Evolutionary conservation across 129 eudicot species (phyloP), one percentile per base, ranked within the genome.

Genomic region (Arctium minus): DNA sequence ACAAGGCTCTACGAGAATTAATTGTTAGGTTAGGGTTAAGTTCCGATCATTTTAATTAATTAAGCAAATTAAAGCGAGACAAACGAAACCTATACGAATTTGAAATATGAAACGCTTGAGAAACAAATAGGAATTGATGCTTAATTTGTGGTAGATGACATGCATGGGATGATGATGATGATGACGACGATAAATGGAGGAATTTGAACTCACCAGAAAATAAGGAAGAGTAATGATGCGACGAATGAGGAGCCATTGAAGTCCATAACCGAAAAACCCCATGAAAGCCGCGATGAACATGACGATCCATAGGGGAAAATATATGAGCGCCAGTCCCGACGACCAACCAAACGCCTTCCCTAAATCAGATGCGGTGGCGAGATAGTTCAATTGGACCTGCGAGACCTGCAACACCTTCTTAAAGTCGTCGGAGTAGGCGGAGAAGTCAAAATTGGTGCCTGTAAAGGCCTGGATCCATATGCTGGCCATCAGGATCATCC

Each of bases 291-390:
- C 95, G 8, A 90, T 73, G 75, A 95, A 87, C 93, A 89, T 88
- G 0, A 91, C 97, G 53, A 84, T 76, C 93, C 89, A 90, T 31
- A 95, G 65, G 10, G 98, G 98, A 86, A 95, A 7, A 69, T 84
- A 84, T 88, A 82, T 84, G 77, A 92, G 81, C 31, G 97, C 98
- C 72, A 92, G 37, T 5, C 98, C 98, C 6, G 98, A 92, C 5
- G 96, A 91, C 97, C 97, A 94, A 5, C 98, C 98, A 2, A 94
- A 84, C 72, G 85, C 92, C 80, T 94, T 94, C 18, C 98, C 98
- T 27, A 92, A 77, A 46, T 94, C 97, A 9, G 98, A 94, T 33
- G 98, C 98, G 10, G 91, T 84, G 37, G 98, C 98, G 5, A 94
- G 80, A 44, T 94, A 89, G 76, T 91, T 92, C 48, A 94, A 76